Evolutionary conservation across 176 grass and related monocot genomes (phyloP).

Genomic region (Otatea glauca): DNA sequence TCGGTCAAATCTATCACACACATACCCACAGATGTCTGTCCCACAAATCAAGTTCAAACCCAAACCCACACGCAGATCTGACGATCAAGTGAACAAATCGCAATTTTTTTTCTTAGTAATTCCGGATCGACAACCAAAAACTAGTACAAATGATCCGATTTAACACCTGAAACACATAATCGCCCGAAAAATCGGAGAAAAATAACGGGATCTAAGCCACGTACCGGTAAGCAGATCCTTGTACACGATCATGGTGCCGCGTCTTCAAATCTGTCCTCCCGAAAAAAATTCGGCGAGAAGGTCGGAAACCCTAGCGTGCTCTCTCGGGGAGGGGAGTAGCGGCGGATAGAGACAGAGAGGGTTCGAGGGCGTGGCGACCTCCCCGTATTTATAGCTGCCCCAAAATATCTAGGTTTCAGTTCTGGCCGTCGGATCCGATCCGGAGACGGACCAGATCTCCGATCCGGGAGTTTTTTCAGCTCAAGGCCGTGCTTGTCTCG

Average conservation of each 20-base stretch:
- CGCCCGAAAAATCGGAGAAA: not conserved
- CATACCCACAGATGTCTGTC: not conserved
- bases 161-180: not conserved
- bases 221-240: slow-evolving; percentile 69
- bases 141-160: not conserved
- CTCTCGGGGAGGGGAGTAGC: slow-evolving; percentile 27
- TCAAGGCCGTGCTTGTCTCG: not conserved
- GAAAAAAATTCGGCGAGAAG: not conserved
- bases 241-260: slow-evolving; percentile 70
- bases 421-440: slow-evolving; percentile 4
- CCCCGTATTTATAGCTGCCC: slow-evolving; percentile 30
- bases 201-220: not conserved
- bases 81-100: not conserved
- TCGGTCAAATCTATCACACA: not conserved
- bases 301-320: slow-evolving; percentile 50
- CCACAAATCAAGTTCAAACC: not conserved
- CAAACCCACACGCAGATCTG: not conserved
- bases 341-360: slow-evolving; percentile 53
- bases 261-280: not conserved
- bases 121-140: not conserved
- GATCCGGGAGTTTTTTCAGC: not conserved
- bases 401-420: not conserved
- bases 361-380: not conserved
- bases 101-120: not conserved
- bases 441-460: not conserved